phyloP scores from a whole-genome alignment of 352 stramenopile genomes.

The Globisporangium sylvaticum region DNA sequence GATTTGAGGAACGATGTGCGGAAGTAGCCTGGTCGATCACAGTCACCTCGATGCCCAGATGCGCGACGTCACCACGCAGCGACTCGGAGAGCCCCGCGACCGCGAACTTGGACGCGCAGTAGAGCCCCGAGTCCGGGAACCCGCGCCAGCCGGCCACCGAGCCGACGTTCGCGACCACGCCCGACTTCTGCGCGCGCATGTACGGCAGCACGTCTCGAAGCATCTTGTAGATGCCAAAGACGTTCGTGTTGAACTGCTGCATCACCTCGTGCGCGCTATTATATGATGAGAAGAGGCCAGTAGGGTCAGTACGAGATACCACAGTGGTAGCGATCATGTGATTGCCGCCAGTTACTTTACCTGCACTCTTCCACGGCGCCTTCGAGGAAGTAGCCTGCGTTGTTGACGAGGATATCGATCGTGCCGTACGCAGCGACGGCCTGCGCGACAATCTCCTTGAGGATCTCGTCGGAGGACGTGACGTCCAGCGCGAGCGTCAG shows the following conservation, averaged over 20 bases:
- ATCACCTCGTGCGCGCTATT: slow-evolving; percentile 21
- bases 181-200: slow-evolving; percentile 17
- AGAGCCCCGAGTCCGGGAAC: slow-evolving; percentile 28
- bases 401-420: slow-evolving; percentile 52
- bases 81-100: slow-evolving; percentile 32
- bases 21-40: slow-evolving; percentile 33
- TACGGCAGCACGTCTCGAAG: slow-evolving; percentile 14
- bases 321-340: background rate
- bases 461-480: slow-evolving; percentile 24
- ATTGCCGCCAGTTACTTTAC: slow-evolving; percentile 3
- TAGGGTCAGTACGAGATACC: background rate
- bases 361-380: slow-evolving; percentile 39
- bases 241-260: slow-evolving; percentile 37
- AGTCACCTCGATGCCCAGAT: slow-evolving; percentile 11
- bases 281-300: background rate
- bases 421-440: slow-evolving; percentile 19
- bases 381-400: slow-evolving; percentile 36
- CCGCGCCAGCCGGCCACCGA: slow-evolving; percentile 26
- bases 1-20: slow-evolving; percentile 29
- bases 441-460: slow-evolving; percentile 21
- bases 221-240: slow-evolving; percentile 35
- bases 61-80: slow-evolving; percentile 28
- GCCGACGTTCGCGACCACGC: slow-evolving; percentile 37
- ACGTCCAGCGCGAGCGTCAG: slow-evolving; percentile 33
- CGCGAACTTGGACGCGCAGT: slow-evolving; percentile 39